A percentile compares a stretch with the other conserved stretches of the same genome.
These are phyloP conservation scores for Raddia distichophylla DNA, from an alignment of 176 grass and related monocot genomes.

Conservation along the genomic window DNA sequence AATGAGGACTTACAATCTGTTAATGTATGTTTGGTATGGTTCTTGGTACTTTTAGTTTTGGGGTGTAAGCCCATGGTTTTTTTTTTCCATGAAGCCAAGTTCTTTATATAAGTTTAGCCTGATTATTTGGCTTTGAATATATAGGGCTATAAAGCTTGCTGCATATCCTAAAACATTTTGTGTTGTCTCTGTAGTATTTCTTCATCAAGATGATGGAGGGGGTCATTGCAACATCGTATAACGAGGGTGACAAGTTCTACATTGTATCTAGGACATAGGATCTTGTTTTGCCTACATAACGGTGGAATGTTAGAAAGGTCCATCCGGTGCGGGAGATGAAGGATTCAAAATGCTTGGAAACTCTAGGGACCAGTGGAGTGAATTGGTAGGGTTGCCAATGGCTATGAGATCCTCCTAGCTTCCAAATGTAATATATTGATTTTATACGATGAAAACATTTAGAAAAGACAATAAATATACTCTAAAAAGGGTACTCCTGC, in stretches of 20 bases:
- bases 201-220: conserved; percentile 95
- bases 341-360: too few species aligned
- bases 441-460: too few species aligned
- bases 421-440: too few species aligned
- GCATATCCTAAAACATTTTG: not conserved
- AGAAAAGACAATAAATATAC: too few species aligned
- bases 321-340: too few species aligned
- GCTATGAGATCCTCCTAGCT: too few species aligned
- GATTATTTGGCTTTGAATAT: not conserved
- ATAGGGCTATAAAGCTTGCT: not conserved
- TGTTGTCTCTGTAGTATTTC: conserved; percentile 54
- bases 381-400: too few species aligned
- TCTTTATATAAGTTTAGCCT: not conserved
- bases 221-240: conserved; percentile 80
- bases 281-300: too few species aligned
- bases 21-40: not conserved
- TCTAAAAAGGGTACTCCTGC: too few species aligned
- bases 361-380: too few species aligned
- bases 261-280: too few species aligned
- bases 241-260: conserved; percentile 81
- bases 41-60: not conserved
- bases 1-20: not conserved
- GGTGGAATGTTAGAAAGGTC: too few species aligned
- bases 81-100: not conserved
- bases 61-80: not conserved